A percentile compares a stretch with the other conserved stretches of the same genome.
These are phyloP conservation scores for Zarea fungicola DNA, from an alignment of 2,329 filamentous ascomycete species.

Conservation along the genomic window DNA sequence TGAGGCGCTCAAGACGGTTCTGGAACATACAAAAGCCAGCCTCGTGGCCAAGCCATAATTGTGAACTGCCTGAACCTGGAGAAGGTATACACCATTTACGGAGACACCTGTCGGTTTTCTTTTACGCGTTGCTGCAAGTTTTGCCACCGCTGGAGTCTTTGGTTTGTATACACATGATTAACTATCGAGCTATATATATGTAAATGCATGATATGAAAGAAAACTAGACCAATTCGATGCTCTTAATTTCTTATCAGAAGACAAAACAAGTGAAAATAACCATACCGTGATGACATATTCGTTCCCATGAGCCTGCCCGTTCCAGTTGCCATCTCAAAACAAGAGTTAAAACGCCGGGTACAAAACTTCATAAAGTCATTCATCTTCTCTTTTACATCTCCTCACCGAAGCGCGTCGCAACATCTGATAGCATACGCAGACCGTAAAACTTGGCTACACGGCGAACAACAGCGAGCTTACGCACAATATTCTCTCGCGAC, in stretches of 20 bases:
- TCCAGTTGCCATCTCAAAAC: slow-evolving; percentile 1
- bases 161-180: slow-evolving; percentile 5
- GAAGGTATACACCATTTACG: no score
- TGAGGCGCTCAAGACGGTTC: slow-evolving; percentile 47
- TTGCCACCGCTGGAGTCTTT: slow-evolving; percentile 1
- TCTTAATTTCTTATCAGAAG: background rate
- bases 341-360: slow-evolving; percentile 6
- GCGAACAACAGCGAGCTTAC: slow-evolving; percentile 62
- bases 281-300: background rate
- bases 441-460: slow-evolving; percentile 75
- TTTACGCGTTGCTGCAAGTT: background rate
- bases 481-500: slow-evolving; percentile 59
- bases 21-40: slow-evolving; percentile 46
- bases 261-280: background rate
- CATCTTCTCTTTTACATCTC: slow-evolving; percentile 31
- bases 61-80: background rate
- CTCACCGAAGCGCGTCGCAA: slow-evolving; percentile 59
- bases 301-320: background rate
- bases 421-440: slow-evolving; percentile 72
- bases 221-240: background rate
- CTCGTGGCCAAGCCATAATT: background rate
- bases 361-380: slow-evolving; percentile 6
- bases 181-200: background rate
- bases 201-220: slow-evolving; percentile 2
- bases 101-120: background rate